phyloP scores from a whole-genome alignment of 1,139 yeast species.

The Lodderomyces oxycetoniae region DNA sequence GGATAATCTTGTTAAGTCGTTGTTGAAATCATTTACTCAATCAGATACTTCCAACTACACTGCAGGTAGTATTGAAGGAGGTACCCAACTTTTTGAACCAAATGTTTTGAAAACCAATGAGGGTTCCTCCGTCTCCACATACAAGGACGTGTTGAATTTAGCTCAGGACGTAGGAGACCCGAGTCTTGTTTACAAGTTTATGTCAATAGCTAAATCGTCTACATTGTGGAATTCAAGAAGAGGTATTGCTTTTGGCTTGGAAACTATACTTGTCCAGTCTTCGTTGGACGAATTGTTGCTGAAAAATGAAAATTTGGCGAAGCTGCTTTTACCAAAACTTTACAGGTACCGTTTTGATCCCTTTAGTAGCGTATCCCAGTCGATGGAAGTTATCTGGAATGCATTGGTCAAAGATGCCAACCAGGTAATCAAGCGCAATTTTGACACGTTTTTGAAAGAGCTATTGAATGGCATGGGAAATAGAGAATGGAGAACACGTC shows the following conservation, averaged over 20 bases:
- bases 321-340: slow-evolving; percentile 70
- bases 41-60: slow-evolving; percentile 48
- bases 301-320: slow-evolving; percentile 50
- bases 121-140: slow-evolving; percentile 84
- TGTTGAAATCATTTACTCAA: slow-evolving; percentile 77
- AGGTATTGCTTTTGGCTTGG: slow-evolving; percentile 91
- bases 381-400: slow-evolving; percentile 90
- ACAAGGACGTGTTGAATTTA: slow-evolving; percentile 74
- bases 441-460: slow-evolving; percentile 59
- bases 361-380: slow-evolving; percentile 61
- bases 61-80: slow-evolving; percentile 70
- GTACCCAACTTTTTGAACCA: slow-evolving; percentile 81
- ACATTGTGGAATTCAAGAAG: slow-evolving; percentile 90
- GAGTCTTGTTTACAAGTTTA: slow-evolving; percentile 84
- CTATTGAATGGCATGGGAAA: slow-evolving; percentile 67
- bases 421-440: slow-evolving; percentile 49
- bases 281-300: slow-evolving; percentile 62
- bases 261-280: slow-evolving; percentile 75
- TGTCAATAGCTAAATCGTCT: slow-evolving; percentile 86
- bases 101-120: slow-evolving; percentile 77
- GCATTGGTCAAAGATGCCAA: slow-evolving; percentile 62
- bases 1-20: slow-evolving; percentile 69
- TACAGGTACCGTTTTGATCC: slow-evolving; percentile 88
- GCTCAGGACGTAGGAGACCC: slow-evolving; percentile 97
- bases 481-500: slow-evolving; percentile 91